A percentile compares a stretch with the other conserved stretches of the same genome.
Evolutionary conservation across 2,329 filamentous ascomycete genomes (phyloP).

Genomic region (Colletotrichum trifolii): DNA sequence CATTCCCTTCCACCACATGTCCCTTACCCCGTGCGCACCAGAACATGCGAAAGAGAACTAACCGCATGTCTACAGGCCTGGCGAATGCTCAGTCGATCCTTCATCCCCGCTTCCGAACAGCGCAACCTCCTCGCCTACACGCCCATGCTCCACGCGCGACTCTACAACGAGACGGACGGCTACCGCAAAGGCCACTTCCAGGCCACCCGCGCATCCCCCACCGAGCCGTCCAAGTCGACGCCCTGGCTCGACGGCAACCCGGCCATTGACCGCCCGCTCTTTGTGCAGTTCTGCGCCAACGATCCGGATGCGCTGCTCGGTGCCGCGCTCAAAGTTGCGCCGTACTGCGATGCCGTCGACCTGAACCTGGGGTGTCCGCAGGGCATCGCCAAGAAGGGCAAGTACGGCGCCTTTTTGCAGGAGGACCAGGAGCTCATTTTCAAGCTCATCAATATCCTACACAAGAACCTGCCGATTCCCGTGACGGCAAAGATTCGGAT

Average conservation of each 20-base stretch:
- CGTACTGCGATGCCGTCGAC: slow-evolving; percentile 94
- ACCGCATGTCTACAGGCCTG: slow-evolving; percentile 73
- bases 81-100: slow-evolving; percentile 95
- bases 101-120: slow-evolving; percentile 75
- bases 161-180: slow-evolving; percentile 81
- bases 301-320: slow-evolving; percentile 82
- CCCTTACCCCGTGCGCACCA: too few relatives aligned
- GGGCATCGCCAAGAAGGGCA: slow-evolving; percentile 89
- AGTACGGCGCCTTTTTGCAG: slow-evolving; percentile 94
- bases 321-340: slow-evolving; percentile 81
- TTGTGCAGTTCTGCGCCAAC: slow-evolving; percentile 97
- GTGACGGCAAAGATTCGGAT: slow-evolving; percentile 96
- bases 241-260: slow-evolving; percentile 89
- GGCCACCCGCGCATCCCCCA: slow-evolving; percentile 57
- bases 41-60: background rate
- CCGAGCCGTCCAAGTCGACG: slow-evolving; percentile 40
- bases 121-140: slow-evolving; percentile 85
- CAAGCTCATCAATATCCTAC: slow-evolving; percentile 84
- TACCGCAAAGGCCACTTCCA: slow-evolving; percentile 88
- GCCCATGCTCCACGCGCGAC: slow-evolving; percentile 94
- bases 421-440: slow-evolving; percentile 89
- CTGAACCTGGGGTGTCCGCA: slow-evolving; percentile 96
- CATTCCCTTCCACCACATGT: slow-evolving; percentile 33
- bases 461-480: slow-evolving; percentile 81
- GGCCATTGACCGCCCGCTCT: slow-evolving; percentile 83